Evolutionary conservation across 78 protist species (phyloP).

Genomic region (Dictyostelium capitatum): DNA sequence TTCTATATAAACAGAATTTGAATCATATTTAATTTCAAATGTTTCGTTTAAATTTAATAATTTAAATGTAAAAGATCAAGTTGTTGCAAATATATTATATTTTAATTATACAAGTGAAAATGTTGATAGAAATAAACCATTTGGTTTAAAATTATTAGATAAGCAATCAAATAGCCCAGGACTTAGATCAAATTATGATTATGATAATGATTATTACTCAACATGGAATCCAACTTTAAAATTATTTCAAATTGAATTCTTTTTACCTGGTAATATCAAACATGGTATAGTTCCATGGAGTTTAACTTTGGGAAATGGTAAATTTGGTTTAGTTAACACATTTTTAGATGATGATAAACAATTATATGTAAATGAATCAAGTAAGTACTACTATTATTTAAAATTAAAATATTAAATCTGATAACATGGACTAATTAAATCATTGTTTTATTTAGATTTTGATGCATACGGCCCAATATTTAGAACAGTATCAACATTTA

Average conservation of each 20-base stretch:
- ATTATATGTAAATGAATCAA: background rate
- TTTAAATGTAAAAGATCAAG: background rate
- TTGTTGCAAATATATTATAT: background rate
- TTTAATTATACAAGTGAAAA: background rate
- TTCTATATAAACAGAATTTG: too few species aligned
- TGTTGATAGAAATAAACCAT: background rate
- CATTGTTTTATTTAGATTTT: background rate
- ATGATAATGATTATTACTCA: background rate
- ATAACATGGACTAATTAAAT: too few species aligned
- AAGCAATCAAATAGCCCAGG: background rate
- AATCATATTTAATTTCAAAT: background rate
- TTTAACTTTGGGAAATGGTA: background rate
- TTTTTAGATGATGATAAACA: background rate
- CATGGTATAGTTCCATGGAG: background rate
- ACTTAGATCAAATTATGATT: too few species aligned
- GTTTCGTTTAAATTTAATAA: background rate
- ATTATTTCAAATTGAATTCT: conserved; percentile 4
- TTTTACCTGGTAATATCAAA: background rate
- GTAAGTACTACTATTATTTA: background rate
- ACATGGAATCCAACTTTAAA: background rate
- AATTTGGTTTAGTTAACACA: background rate
- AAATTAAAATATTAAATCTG: too few species aligned
- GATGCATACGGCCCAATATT: background rate
- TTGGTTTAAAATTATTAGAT: background rate
- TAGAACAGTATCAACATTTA: background rate